phyloP scores from a whole-genome alignment of 331 rosid species.

The Spiraea crenata region DNA sequence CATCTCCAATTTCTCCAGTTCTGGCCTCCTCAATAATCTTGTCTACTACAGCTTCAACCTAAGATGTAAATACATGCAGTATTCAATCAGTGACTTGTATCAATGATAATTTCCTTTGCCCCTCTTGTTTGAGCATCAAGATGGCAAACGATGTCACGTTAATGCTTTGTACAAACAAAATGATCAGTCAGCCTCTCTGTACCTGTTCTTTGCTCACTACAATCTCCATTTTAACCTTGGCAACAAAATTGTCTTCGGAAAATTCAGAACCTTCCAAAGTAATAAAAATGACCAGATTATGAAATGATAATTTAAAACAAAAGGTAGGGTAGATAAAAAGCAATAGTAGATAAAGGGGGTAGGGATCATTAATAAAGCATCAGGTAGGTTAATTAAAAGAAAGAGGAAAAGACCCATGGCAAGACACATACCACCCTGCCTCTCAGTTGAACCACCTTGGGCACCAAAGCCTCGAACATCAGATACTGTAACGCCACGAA shows the following conservation, averaged over 20 bases:
- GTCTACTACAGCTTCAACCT: constrained; percentile 78
- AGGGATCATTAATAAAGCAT: not conserved
- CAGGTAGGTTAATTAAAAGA: not conserved
- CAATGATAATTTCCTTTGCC: not conserved
- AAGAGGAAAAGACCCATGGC: not conserved
- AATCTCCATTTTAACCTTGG: constrained; percentile 92
- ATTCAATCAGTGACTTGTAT: not conserved
- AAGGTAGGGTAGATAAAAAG: not conserved
- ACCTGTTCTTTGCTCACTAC: constrained; percentile 85
- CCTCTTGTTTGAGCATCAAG: not conserved
- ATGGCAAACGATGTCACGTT: not conserved
- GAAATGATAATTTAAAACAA: not conserved
- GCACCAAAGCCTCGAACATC: constrained; percentile 91
- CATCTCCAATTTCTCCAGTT: constrained; percentile 94
- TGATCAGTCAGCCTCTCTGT: constrained; percentile 19
- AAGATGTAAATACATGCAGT: constrained; percentile 3
- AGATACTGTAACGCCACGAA: constrained; percentile 87
- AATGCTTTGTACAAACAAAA: not conserved
- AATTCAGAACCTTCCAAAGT: constrained; percentile 73
- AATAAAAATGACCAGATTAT: not conserved
- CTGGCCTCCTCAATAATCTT: constrained; percentile 69
- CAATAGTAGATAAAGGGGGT: not conserved
- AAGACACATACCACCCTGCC: constrained; percentile 79
- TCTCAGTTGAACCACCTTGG: constrained; percentile 92
- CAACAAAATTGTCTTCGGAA: constrained; percentile 76